Evolutionary conservation across 352 stramenopile genomes (phyloP), one percentile per base, ranked within the genome.

Genomic region (Phytopythium litorale): DNA sequence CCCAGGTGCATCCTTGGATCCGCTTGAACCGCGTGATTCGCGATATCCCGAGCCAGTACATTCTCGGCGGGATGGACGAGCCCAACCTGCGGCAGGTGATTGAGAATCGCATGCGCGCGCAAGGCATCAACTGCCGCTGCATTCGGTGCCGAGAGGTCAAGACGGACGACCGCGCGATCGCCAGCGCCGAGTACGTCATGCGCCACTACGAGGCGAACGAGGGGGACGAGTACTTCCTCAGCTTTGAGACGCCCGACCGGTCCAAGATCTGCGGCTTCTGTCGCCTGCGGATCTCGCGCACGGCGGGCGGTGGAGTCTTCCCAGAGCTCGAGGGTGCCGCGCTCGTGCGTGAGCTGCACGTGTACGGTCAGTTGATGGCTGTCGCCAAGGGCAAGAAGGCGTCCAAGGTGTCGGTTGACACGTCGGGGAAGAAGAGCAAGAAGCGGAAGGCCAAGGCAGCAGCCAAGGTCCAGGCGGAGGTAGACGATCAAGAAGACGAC

Each of bases 21-120:
- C 89, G 92, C 6, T 76, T 98, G 15, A 98, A 98, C 70, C 89
- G 92, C 32, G 89, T 98, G 32, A 96, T 98, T 53, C 88, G 92
- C 4, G 92, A 98, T 66, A 98, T 98, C 66, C 92, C 92, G 25
- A 97, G 88, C 61, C 87, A 97, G 71, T 98, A 98, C 65, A 97
- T 98, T 69, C 70, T 97, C 25, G 92, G 91, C 56, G 92, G 92
- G 37, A 92, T 96, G 76, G 89, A 97, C 67, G 89, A 96, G 42
- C 91, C 91, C 13, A 98, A 97, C 70, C 59, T 97, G 65, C 88
- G 91, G 15, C 91, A 98, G 64, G 87, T 94, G 35, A 93, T 97
- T 43, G 71, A 81, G 63, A 88, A 88, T 56, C 76, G 75, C n/a
- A 96, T 97, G 89, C 76, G 81, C 18, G 71, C 78, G 38, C 59